phyloP scores from a whole-genome alignment of 257 asterid species.

The Echites panduratus region DNA sequence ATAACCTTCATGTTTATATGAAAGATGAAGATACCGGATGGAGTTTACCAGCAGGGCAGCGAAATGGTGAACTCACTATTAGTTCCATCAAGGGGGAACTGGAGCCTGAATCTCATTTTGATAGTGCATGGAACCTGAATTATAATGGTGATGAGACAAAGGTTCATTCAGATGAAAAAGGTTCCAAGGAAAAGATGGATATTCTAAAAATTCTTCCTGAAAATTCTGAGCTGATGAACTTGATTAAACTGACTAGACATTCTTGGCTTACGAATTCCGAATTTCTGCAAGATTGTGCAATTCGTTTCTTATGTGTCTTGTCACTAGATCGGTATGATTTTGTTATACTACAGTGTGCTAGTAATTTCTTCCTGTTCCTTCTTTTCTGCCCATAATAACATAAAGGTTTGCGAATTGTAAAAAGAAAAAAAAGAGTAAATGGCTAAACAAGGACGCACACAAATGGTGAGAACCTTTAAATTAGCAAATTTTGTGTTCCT shows the following conservation, averaged over 20 bases:
- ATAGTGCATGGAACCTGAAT: slow-evolving; percentile 25
- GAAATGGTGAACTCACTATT: slow-evolving; percentile 47
- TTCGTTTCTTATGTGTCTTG: slow-evolving; percentile 92
- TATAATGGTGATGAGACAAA: slow-evolving; percentile 28
- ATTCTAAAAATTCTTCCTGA: slow-evolving; percentile 44
- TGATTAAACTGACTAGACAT: slow-evolving; percentile 75
- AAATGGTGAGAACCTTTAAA: not conserved
- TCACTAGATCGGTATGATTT: slow-evolving; percentile 88
- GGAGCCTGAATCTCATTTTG: slow-evolving; percentile 48
- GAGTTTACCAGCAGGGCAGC: slow-evolving; percentile 24
- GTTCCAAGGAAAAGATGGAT: slow-evolving; percentile 43
- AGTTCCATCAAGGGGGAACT: slow-evolving; percentile 50
- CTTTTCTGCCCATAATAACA: not conserved
- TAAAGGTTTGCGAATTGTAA: not conserved
- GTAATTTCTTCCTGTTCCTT: not conserved
- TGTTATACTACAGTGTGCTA: slow-evolving; percentile 10
- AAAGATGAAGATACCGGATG: slow-evolving; percentile 44
- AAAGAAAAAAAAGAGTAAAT: not conserved
- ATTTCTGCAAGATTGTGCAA: slow-evolving; percentile 97
- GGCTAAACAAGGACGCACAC: not conserved
- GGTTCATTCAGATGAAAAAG: slow-evolving; percentile 35
- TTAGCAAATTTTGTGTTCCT: not conserved
- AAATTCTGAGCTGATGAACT: slow-evolving; percentile 64
- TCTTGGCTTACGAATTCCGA: slow-evolving; percentile 87
- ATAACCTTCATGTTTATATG: slow-evolving; percentile 29